phyloP scores from a whole-genome alignment of 176 grass and related monocot genomes.

The Chrysopogon serrulatus region DNA sequence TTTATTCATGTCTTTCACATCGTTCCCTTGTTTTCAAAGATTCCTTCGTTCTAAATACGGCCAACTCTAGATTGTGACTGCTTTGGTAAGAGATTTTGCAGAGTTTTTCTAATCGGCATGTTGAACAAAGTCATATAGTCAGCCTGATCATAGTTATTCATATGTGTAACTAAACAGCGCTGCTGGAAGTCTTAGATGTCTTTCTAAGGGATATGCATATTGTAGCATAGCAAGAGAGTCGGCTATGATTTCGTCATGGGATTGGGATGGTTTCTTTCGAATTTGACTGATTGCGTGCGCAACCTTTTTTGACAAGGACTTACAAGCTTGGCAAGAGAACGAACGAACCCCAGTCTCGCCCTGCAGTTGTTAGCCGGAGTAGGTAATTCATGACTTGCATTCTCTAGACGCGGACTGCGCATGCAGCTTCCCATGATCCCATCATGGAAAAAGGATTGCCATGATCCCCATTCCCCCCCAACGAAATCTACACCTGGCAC shows the following conservation, averaged over 20 bases:
- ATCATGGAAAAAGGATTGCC: neutral
- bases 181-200: neutral
- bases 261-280: neutral
- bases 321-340: neutral
- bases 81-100: neutral
- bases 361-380: neutral
- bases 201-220: neutral
- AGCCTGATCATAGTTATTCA: neutral
- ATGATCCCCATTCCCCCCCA: neutral
- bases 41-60: neutral
- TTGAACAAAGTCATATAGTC: neutral
- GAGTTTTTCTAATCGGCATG: neutral
- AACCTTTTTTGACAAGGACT: constrained; percentile 22
- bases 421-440: neutral
- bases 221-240: neutral
- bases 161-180: neutral
- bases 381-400: neutral
- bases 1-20: neutral
- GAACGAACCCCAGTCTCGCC: neutral
- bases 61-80: neutral
- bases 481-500: neutral
- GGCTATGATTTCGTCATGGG: neutral
- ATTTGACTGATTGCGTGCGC: constrained; percentile 21
- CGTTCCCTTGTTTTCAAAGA: neutral
- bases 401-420: neutral